Evolutionary conservation across 805 yeast species (phyloP).

Genomic region (Metschnikowia koreensis): DNA sequence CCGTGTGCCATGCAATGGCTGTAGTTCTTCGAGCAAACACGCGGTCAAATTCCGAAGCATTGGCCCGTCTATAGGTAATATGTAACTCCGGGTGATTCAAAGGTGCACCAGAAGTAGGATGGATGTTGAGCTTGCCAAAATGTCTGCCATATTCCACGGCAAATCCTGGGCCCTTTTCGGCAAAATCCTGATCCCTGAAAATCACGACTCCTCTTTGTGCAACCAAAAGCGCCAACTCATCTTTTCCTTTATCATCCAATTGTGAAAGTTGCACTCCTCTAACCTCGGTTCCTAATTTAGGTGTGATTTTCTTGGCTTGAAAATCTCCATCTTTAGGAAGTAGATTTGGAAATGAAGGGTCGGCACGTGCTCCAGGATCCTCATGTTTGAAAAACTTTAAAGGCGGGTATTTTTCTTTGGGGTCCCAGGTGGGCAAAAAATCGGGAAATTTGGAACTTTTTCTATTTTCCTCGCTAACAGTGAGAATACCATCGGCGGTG

Average conservation of each 20-base stretch:
- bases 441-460: slow-evolving; percentile 45
- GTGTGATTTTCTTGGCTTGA: slow-evolving; percentile 48
- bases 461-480: slow-evolving; percentile 33
- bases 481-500: slow-evolving; percentile 45
- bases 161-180: slow-evolving; percentile 44
- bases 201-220: slow-evolving; percentile 71
- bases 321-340: slow-evolving; percentile 36
- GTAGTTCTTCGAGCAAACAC: slow-evolving; percentile 28
- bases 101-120: slow-evolving; percentile 77
- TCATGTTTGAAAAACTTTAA: slow-evolving; percentile 53
- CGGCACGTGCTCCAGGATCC: slow-evolving; percentile 68
- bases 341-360: slow-evolving; percentile 50
- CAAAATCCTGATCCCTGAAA: slow-evolving; percentile 64
- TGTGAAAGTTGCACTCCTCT: slow-evolving; percentile 57
- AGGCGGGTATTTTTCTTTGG: slow-evolving; percentile 49
- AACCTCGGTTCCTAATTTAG: slow-evolving; percentile 68
- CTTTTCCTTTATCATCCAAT: slow-evolving; percentile 53
- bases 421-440: slow-evolving; percentile 69
- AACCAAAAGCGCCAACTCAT: slow-evolving; percentile 65
- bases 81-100: slow-evolving; percentile 27
- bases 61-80: slow-evolving; percentile 21
- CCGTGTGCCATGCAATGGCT: slow-evolving; percentile 64
- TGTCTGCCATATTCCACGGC: slow-evolving; percentile 56
- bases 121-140: slow-evolving; percentile 71
- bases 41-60: slow-evolving; percentile 18